A percentile compares a stretch with the other conserved stretches of the same genome.
phyloP scores from a whole-genome alignment of 331 rosid genomes.

The Spiraea crenata region DNA sequence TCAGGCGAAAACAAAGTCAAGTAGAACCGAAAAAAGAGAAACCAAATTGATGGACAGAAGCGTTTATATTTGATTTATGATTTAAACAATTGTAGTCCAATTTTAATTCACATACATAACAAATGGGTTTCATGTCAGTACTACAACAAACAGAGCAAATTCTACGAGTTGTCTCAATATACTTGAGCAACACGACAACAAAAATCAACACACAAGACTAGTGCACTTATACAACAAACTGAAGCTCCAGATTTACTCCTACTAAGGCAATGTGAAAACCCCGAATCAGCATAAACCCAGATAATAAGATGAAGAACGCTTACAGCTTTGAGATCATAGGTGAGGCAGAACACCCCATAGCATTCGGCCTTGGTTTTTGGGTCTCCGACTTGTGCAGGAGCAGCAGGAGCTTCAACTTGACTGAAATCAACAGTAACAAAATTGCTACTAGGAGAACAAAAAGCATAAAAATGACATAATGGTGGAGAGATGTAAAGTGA shows the following conservation, averaged over 20 bases:
- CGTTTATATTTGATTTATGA: neutral
- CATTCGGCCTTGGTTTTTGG: constrained; percentile 67
- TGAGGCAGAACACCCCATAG: constrained; percentile 86
- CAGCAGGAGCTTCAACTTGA: constrained; percentile 61
- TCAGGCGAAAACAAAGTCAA: neutral
- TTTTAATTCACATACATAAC: neutral
- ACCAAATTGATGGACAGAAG: neutral
- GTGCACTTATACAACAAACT: neutral
- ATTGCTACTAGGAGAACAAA: neutral
- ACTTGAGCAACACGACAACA: constrained; percentile 12
- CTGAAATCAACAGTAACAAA: constrained; percentile 37
- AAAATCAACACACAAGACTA: constrained; percentile 27
- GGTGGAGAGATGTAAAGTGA: neutral
- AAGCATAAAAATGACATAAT: neutral
- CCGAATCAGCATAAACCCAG: constrained; percentile 7
- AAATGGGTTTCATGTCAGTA: neutral
- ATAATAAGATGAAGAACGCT: constrained; percentile 25
- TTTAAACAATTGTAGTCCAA: neutral
- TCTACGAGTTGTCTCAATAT: neutral
- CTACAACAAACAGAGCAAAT: neutral
- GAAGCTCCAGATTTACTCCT: constrained; percentile 7
- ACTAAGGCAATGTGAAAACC: neutral
- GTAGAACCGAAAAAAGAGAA: too few species aligned
- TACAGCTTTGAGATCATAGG: constrained; percentile 91
- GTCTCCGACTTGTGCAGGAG: constrained; percentile 36